A percentile compares a stretch with the other conserved stretches of the same genome.
Conservation (phyloP, 1,284 basidiomycete species). For the Wallemia ichthyophaga region DNA sequence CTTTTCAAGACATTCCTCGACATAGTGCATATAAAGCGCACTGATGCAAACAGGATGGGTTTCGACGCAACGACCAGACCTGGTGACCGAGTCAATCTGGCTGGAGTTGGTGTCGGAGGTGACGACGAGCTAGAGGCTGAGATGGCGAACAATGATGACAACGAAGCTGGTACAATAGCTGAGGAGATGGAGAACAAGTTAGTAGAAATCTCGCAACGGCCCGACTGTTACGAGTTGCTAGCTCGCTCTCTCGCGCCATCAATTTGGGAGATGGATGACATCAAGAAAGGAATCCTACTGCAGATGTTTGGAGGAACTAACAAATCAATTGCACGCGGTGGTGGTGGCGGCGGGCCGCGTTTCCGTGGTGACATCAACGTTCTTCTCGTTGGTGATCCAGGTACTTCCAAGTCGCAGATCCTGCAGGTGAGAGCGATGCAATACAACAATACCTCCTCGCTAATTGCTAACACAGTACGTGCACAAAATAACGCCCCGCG, state of each 20-base stretch:
- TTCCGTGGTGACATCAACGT: conserved; percentile 97
- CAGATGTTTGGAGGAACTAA: conserved; percentile 95
- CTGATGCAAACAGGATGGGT: conserved; percentile 34
- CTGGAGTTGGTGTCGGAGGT: conserved; percentile 51
- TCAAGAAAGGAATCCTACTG: conserved; percentile 87
- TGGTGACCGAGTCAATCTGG: conserved; percentile 19
- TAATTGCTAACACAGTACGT: conserved; percentile 32
- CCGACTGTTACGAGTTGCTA: conserved; percentile 66
- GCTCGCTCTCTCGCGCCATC: conserved; percentile 65
- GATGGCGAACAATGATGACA: conserved; percentile 20
- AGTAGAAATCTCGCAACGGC: conserved; percentile 33
- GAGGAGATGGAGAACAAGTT: conserved; percentile 28
- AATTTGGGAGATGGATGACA: conserved; percentile 95
- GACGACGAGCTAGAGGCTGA: conserved; percentile 35
- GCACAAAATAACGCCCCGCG: conserved; percentile 89
- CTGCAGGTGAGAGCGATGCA: conserved; percentile 29
- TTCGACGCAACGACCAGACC: conserved; percentile 51
- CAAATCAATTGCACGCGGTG: conserved; percentile 70
- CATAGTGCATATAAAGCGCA: conserved; percentile 67
- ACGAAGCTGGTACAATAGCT: conserved; percentile 13
- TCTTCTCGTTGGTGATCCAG: conserved; percentile 83
- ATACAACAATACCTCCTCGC: not conserved
- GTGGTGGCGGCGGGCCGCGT: conserved; percentile 75
- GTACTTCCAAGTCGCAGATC: conserved; percentile 90
- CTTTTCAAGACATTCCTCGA: conserved; percentile 93